Evolutionary conservation across 352 stramenopile genomes (phyloP).

Genomic region (Phytophthora capsici): DNA sequence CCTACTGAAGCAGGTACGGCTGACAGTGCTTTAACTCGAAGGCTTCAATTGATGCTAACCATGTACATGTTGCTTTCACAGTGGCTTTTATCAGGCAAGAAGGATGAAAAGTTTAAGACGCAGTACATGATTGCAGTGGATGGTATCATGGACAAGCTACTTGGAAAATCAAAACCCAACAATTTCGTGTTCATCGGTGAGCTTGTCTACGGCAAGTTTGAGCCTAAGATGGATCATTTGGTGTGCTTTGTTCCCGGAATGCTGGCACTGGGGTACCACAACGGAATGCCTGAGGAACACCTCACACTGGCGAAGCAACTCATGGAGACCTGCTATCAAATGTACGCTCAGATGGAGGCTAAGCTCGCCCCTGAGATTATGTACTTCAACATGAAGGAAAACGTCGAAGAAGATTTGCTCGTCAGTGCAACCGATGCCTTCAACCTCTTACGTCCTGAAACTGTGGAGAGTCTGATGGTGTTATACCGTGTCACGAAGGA

Average conservation of each 20-base stretch:
- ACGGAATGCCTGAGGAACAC: slow-evolving; percentile 71
- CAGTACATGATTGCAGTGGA: slow-evolving; percentile 72
- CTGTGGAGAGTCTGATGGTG: slow-evolving; percentile 92
- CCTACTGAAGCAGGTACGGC: slow-evolving; percentile 78
- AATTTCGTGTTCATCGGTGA: slow-evolving; percentile 73
- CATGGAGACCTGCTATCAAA: slow-evolving; percentile 86
- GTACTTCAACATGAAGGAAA: slow-evolving; percentile 74
- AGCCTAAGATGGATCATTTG: slow-evolving; percentile 89
- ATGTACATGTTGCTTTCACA: slow-evolving; percentile 11
- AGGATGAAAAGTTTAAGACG: slow-evolving; percentile 71
- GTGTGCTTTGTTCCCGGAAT: slow-evolving; percentile 92
- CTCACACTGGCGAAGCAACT: slow-evolving; percentile 81
- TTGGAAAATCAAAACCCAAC: slow-evolving; percentile 67
- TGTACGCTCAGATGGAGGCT: slow-evolving; percentile 82
- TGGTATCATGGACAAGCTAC: slow-evolving; percentile 62
- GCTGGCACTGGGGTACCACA: slow-evolving; percentile 80
- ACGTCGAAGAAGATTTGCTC: slow-evolving; percentile 53
- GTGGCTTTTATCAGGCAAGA: slow-evolving; percentile 80
- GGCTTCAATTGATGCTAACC: not conserved
- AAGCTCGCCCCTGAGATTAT: slow-evolving; percentile 90
- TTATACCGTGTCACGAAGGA: slow-evolving; percentile 92
- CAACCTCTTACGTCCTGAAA: slow-evolving; percentile 91
- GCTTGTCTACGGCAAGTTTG: slow-evolving; percentile 55
- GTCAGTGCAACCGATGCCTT: slow-evolving; percentile 70
- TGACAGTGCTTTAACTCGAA: no score